These are phyloP conservation scores for Candida patagonica DNA, from an alignment of 805 yeast genomes.

Conservation along the genomic window DNA sequence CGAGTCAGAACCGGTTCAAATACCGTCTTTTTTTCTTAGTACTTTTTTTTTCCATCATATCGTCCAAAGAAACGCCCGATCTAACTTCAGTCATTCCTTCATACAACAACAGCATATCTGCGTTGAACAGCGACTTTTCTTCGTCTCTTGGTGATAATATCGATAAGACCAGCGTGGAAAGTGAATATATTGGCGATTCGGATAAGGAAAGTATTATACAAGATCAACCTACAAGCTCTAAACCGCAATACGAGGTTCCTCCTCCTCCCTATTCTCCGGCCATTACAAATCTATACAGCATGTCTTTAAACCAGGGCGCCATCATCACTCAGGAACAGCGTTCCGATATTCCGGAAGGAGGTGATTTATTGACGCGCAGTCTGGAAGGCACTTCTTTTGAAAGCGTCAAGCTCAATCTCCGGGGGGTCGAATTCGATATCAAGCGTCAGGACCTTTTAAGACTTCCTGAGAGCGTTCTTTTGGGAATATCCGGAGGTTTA, in stretches of 20 bases:
- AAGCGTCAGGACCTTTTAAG: constrained; percentile 85
- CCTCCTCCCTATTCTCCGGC: constrained; percentile 22
- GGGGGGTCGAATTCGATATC: constrained; percentile 66
- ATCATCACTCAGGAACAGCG: constrained; percentile 68
- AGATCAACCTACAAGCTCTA: not conserved
- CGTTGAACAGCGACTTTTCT: not conserved
- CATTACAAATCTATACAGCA: constrained; percentile 13
- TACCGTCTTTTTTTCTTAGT: not conserved
- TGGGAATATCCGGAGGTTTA: constrained; percentile 87
- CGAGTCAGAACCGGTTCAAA: too few relatives aligned
- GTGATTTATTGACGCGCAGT: constrained; percentile 2
- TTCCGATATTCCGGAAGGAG: constrained; percentile 26
- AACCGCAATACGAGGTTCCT: constrained; percentile 8
- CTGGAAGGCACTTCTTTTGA: constrained; percentile 30
- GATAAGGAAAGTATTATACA: not conserved
- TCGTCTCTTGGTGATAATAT: not conserved
- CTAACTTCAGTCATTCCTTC: constrained; percentile 13
- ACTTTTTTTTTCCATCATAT: not conserved
- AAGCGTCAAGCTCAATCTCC: constrained; percentile 64
- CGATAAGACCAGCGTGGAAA: constrained; percentile 3
- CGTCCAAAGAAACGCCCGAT: constrained; percentile 4
- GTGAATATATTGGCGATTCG: too few relatives aligned
- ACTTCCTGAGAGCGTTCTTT: constrained; percentile 79
- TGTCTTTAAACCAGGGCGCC: constrained; percentile 19
- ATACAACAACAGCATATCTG: constrained; percentile 1